A percentile compares a stretch with the other conserved stretches of the same genome.
Conservation (phyloP, 2,329 filamentous ascomycete genomes). For the Hysterium pulicare region DNA sequence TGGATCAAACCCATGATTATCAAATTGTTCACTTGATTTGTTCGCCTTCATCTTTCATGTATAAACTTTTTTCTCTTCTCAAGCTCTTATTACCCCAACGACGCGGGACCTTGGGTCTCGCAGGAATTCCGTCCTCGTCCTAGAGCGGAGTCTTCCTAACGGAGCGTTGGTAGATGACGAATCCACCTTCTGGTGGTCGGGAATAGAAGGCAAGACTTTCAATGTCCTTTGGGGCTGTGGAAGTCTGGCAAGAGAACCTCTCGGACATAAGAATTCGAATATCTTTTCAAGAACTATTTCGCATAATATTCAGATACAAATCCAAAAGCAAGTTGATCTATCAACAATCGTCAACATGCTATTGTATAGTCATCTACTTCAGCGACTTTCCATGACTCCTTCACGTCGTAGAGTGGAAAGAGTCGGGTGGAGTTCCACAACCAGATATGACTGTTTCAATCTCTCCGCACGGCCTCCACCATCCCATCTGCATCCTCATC, state of each 20-base stretch:
- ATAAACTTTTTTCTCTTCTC: not conserved
- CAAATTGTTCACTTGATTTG: not conserved
- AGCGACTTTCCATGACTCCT: too few species aligned
- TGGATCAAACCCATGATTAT: not conserved
- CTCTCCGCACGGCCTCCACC: not conserved
- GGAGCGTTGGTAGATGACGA: slow-evolving; percentile 46
- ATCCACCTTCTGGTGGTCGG: slow-evolving; percentile 10
- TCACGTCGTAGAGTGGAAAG: not conserved
- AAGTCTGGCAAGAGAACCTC: slow-evolving; percentile 38
- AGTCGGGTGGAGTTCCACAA: not conserved
- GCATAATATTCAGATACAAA: not conserved
- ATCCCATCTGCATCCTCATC: not conserved
- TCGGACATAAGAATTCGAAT: slow-evolving; percentile 33
- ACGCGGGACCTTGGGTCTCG: slow-evolving; percentile 43
- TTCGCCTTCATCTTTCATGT: not conserved
- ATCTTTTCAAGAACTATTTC: not conserved
- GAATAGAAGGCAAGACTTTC: slow-evolving; percentile 33
- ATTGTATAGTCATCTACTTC: too few species aligned
- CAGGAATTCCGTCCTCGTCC: slow-evolving; percentile 35
- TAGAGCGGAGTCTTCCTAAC: slow-evolving; percentile 41
- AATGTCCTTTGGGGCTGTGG: slow-evolving; percentile 18
- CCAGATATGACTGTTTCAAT: not conserved
- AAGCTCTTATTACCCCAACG: slow-evolving; percentile 35
- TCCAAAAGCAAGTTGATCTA: too few species aligned
- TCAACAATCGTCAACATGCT: too few species aligned